Base-by-base conservation (phyloP, 2,329 filamentous ascomycete genomes). In the Aspergillus pseudoterreus region DNA sequence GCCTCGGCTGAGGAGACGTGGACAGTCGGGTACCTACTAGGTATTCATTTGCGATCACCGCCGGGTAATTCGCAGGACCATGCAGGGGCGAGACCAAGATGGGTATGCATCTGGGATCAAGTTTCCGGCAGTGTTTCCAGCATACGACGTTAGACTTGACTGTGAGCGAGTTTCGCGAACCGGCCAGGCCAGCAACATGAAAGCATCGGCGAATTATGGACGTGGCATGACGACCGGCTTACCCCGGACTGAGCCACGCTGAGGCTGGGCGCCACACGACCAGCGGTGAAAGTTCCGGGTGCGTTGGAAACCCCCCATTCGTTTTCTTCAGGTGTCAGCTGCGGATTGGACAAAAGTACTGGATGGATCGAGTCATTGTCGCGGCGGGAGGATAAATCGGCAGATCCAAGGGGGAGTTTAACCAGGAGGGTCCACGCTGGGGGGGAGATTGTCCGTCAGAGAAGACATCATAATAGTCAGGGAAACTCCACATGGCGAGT, bases 221-320 rank as follows among this genome's bases (percentile, higher is more conserved):
- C 14, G 3, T 15, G 35, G 14, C 35, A 38, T 38, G 14, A 15
- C 35, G 2, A 38, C 35, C 24, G 45, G 39, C 39, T 55, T 55
- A 42, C 52, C 52, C 52, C 52, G 44, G 52, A 55, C 49, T 51
- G 27, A 55, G 52, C 52, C 49, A 55, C 52, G 46, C 24, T 38
- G 15, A 21, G 45, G 36, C 35, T 38, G 35, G 6, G 6, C 49
- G 52, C 45, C 46, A 47, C 49, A 52, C 3, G 12, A n/a, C 6
- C 8, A 42, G 39, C 39, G 39, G 39, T 42, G 39, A 22, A 21
- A 17, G 8, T 42, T 6, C 19, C 6, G 39, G 19, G 12, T 42
- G 35, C 5, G 12, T n/a, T 38, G 35, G 35, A 38, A 9, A 30
- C 9, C 27, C 27, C 27, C 27, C 27, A 30, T 30, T 30, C 27